Conservation (phyloP, 163 green algal genomes). For the Scenedesmus sp. region DNA sequence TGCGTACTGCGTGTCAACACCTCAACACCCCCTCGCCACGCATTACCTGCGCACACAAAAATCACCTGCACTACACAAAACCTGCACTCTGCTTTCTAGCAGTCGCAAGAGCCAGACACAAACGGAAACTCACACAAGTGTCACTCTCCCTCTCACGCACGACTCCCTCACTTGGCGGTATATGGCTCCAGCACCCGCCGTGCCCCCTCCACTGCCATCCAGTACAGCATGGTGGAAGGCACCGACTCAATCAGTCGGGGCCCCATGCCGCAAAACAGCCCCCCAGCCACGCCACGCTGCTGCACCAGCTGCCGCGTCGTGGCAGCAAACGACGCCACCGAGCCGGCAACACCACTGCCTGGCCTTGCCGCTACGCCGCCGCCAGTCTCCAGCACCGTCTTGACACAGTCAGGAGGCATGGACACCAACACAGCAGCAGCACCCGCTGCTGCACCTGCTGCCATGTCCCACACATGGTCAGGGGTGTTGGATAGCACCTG, state of each 20-base stretch:
- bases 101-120: no score
- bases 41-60: not conserved
- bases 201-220: conserved; percentile 74
- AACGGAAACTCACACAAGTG: not conserved
- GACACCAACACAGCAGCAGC: conserved; percentile 74
- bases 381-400: conserved; percentile 66
- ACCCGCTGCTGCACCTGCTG: conserved; percentile 75
- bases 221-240: conserved; percentile 76
- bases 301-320: conserved; percentile 61
- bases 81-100: not conserved
- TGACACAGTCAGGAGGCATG: conserved; percentile 84
- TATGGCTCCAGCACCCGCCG: conserved; percentile 68
- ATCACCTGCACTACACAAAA: not conserved
- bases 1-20: no score
- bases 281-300: conserved; percentile 50
- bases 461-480: conserved; percentile 66
- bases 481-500: not conserved
- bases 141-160: not conserved
- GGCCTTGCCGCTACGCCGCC: not conserved
- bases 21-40: no score
- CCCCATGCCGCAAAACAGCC: conserved; percentile 76
- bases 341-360: conserved; percentile 1
- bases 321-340: conserved; percentile 39
- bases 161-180: conserved; percentile 17
- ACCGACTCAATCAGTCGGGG: conserved; percentile 80